Evolutionary conservation across 2,329 filamentous ascomycete genomes (phyloP), one percentile per base, ranked within the genome.

Genomic region (Epichloe aotearoae): DNA sequence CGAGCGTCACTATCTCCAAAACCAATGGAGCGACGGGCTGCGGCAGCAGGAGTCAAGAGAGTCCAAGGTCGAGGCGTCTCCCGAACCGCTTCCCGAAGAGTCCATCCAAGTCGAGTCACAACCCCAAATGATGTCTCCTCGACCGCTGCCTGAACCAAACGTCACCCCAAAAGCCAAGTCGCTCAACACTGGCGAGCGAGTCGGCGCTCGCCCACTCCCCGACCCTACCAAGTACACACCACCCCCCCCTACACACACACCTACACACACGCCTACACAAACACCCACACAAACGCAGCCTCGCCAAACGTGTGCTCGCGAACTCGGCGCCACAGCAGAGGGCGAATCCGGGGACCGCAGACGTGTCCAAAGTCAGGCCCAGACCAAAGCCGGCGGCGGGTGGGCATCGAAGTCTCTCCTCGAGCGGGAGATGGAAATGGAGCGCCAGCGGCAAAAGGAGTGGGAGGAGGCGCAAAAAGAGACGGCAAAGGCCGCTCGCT

Each of bases 391-490:
- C 1, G 76, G 71, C 1, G 76, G 71, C 30, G 80, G 78, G 0
- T 80, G 76, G 76, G 80, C 80, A 1, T 75, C 75, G 56, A 86
- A 84, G 69, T 85, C 82, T 0, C 73, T 89, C 10, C 75, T 89
- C 1, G 86, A 89, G 67, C 79, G 83, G 30, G 86, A 90, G 66
- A 88, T 89, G 83, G 85, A 90, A 64, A 73, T 84, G 62, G 86
- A 90, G 66, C 74, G 86, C 8, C 79, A 88, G 68, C 73, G 85
- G 14, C 86, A 90, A 67, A 76, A 74, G 51, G 86, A 90, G 63
- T 90, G 87, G 87, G 86, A 93, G 64, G 80, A 86, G 55, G 72
- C 80, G 1, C 87, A 91, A 73, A 73, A 80, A 60, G 79, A 78
- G 56, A 77, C 80, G 17, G 76, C 79, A 20, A 74, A 74, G 50